phyloP scores from a whole-genome alignment of 331 rosid species.

The Pyracantha coccinea region DNA sequence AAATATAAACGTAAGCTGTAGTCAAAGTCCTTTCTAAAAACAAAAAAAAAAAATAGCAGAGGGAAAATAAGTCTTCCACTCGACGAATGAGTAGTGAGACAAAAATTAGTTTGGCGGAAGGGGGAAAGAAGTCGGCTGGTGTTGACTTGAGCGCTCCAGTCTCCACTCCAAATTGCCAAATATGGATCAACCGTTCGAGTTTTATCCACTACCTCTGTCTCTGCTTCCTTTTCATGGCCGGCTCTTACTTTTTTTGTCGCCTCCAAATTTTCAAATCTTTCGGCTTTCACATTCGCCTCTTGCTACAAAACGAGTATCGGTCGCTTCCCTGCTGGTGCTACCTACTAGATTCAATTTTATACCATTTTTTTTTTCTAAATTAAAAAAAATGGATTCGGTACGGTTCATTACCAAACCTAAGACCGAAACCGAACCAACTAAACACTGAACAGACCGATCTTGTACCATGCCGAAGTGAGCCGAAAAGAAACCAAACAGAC shows the following conservation, averaged over 20 bases:
- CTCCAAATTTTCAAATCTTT: neutral
- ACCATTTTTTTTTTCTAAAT: no score
- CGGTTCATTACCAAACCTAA: no score
- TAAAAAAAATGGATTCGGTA: no score
- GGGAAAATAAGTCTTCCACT: no score
- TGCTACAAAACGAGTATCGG: neutral
- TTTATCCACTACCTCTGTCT: neutral
- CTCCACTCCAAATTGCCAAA: neutral
- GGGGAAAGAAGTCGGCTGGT: neutral
- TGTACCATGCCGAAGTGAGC: no score
- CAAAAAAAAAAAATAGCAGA: no score
- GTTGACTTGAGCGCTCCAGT: neutral
- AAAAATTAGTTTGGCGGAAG: no score
- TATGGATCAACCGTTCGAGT: neutral
- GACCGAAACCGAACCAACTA: no score
- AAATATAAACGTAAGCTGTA: no score
- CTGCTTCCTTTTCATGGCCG: neutral
- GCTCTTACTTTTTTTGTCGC: neutral
- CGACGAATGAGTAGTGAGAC: neutral
- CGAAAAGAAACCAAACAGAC: no score
- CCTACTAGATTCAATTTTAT: neutral
- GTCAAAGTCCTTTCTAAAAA: no score
- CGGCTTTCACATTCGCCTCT: slow-evolving; percentile 3
- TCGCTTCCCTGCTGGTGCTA: neutral
- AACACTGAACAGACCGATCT: no score